Evolutionary conservation across 179 eudicot genomes (phyloP), one percentile per base, ranked within the genome.

Genomic region (Drosera spatulata): DNA sequence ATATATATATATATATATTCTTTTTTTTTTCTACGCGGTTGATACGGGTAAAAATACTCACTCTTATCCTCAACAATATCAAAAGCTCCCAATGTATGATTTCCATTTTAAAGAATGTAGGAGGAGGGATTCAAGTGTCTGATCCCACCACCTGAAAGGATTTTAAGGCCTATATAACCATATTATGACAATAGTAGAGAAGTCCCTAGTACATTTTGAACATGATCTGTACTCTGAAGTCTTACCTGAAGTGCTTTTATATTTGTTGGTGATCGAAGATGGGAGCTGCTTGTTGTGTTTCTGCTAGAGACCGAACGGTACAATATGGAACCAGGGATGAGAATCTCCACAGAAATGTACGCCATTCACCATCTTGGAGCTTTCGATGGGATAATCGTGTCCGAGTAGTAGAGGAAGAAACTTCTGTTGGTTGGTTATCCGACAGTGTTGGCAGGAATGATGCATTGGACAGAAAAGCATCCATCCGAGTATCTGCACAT

Each of bases 211-310:
- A 22, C 33, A 22, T 22, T 22, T 22, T 22, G 33, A 22, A 22
- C 33, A 22, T 22, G 33, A 22, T 22, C 33, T 22, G 33, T 22
- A 22, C 33, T 22, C 1, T 22, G 33, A 22, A 22, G 33, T 22
- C 33, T 22, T 22, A 22, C 33, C 42, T 59, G 10, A 54, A 43
- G 48, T 50, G 49, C 50, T 65, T 58, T 59, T 43, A 61, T 71
- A 68, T 40, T 63, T 13, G 15, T 58, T 3, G 7, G 46, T 73
- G 71, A 71, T 71, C 8, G 58, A 55, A 10, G 52, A 93, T 93
- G 99, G 99, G 99, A 61, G 79, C 87, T 73, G 93, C 87, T 52
- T 93, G 99, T 71, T 93, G 96, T 69, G 93, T 93, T 76, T 93
- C 95, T 66, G 79, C 90, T 39, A 89, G 75, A 69, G 96, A 86